These are phyloP conservation scores for Benincasa hispida DNA, from an alignment of 306 rosid species.

Conservation along the genomic window DNA sequence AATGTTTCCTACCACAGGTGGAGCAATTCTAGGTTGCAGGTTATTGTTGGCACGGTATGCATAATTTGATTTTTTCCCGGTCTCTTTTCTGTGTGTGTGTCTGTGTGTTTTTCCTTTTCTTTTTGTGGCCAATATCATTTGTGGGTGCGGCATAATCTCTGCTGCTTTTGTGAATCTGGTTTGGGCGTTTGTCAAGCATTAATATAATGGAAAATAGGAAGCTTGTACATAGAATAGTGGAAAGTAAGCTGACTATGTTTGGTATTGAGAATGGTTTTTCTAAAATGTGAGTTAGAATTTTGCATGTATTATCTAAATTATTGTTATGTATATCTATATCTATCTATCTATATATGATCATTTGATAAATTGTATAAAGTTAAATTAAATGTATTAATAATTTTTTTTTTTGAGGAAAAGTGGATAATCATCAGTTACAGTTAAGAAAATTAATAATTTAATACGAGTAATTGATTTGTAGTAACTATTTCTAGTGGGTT, in stretches of 20 bases:
- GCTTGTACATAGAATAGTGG: neutral
- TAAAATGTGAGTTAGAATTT: neutral
- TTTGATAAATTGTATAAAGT: neutral
- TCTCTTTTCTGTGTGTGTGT: neutral
- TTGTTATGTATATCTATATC: neutral
- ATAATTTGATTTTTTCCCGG: constrained; percentile 7
- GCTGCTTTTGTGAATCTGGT: neutral
- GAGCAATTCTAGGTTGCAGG: constrained; percentile 80
- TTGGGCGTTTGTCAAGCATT: neutral
- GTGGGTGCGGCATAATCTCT: too few species aligned
- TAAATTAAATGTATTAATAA: neutral
- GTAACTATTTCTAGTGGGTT: neutral
- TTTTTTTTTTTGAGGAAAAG: too few species aligned
- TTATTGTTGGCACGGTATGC: constrained; percentile 89
- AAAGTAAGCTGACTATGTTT: neutral
- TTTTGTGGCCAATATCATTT: too few species aligned
- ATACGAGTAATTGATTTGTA: neutral
- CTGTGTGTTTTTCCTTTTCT: neutral
- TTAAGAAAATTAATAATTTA: neutral
- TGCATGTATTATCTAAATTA: neutral
- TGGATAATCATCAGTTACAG: neutral
- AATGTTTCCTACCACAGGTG: constrained; percentile 37
- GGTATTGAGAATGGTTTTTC: neutral
- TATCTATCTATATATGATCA: too few species aligned
- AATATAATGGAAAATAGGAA: neutral